These are phyloP conservation scores for Pyrenophora teres DNA, from an alignment of 2,329 filamentous ascomycete genomes.

Conservation along the genomic window DNA sequence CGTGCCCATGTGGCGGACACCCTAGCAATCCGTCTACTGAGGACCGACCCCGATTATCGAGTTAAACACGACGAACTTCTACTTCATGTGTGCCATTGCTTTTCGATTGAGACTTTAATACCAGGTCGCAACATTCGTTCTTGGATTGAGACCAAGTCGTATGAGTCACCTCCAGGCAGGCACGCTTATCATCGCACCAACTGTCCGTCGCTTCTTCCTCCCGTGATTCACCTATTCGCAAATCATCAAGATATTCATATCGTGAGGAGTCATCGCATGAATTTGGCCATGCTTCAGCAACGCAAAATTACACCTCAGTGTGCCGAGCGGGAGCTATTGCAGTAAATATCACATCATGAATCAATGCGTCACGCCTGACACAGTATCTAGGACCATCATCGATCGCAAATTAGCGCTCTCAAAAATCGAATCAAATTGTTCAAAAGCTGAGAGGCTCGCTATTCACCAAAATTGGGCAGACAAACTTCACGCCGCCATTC, in stretches of 20 bases:
- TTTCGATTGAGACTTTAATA: too few relatives aligned
- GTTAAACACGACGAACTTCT: too few relatives aligned
- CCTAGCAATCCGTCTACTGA: too few relatives aligned
- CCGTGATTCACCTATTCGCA: background rate
- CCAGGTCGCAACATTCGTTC: too few relatives aligned
- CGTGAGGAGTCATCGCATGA: background rate
- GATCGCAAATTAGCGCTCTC: background rate
- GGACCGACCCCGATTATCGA: too few relatives aligned
- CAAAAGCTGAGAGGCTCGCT: background rate
- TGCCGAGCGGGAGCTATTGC: background rate
- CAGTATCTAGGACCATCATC: background rate
- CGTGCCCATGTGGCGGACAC: too few relatives aligned
- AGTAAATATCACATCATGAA: background rate
- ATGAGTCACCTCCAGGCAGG: too few relatives aligned
- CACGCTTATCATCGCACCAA: too few relatives aligned
- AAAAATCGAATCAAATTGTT: background rate
- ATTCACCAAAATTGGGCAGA: background rate
- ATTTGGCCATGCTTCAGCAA: background rate
- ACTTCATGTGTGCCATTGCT: too few relatives aligned
- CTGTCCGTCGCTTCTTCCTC: background rate
- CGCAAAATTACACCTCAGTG: background rate
- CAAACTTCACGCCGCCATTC: constrained; percentile 1
- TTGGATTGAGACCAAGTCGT: too few relatives aligned
- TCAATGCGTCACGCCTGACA: background rate
- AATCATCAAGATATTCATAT: background rate